Evolutionary conservation across 805 yeast genomes (phyloP).

Genomic region (Metschnikowia proteae): DNA sequence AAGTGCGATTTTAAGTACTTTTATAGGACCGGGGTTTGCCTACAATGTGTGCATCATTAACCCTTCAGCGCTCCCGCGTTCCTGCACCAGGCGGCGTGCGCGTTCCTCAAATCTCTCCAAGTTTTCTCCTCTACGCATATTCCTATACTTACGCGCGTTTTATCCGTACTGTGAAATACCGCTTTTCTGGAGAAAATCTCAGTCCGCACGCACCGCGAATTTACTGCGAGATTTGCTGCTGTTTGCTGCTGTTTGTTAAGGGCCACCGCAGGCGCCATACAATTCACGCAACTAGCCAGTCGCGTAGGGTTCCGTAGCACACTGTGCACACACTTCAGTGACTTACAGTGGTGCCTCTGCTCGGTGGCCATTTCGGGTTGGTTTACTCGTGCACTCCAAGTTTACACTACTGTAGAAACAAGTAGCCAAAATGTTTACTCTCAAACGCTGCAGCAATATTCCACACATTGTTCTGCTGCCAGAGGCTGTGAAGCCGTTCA

Average conservation of each 20-base stretch:
- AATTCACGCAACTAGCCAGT: neutral
- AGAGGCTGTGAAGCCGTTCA: neutral
- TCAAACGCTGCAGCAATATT: neutral
- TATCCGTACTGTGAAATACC: conserved; percentile 10
- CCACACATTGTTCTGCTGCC: neutral
- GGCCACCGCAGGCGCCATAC: neutral
- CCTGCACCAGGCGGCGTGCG: conserved; percentile 11
- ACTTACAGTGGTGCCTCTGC: no score
- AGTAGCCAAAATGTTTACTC: neutral
- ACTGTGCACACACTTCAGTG: neutral
- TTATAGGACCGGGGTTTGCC: conserved; percentile 8
- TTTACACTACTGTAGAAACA: neutral
- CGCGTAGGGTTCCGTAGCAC: neutral
- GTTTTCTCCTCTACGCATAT: conserved; percentile 12
- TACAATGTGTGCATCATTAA: conserved; percentile 6
- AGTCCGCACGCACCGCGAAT: conserved; percentile 1
- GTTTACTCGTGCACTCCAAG: neutral
- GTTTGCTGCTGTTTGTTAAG: neutral
- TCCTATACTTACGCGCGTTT: conserved; percentile 17
- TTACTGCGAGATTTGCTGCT: neutral
- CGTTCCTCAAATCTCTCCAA: conserved; percentile 13
- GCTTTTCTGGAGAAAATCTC: conserved; percentile 4
- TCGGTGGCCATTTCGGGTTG: no score
- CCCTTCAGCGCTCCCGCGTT: conserved; percentile 5
- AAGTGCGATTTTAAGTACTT: conserved; percentile 10